These are phyloP conservation scores for Chenopodium formosanum DNA, from an alignment of 148 eudicot genomes.

Conservation along the genomic window DNA sequence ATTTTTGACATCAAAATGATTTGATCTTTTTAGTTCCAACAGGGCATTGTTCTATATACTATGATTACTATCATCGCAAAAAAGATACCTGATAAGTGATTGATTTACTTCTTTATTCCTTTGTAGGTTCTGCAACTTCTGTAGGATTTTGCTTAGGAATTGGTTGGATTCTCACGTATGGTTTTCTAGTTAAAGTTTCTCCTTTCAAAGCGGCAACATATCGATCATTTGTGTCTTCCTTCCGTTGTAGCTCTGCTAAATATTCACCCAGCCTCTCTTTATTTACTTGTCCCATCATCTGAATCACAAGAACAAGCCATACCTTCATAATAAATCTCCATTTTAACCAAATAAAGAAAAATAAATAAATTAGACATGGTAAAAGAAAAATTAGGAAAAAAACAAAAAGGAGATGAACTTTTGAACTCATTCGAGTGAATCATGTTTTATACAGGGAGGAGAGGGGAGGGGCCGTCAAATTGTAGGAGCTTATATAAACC, in stretches of 20 bases:
- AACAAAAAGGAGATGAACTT: too few relatives aligned
- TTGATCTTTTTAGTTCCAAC: neutral
- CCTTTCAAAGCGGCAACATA: slow-evolving; percentile 90
- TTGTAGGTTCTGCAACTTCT: slow-evolving; percentile 21
- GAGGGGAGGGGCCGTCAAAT: neutral
- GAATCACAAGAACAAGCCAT: slow-evolving; percentile 25
- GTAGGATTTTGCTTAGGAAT: slow-evolving; percentile 36
- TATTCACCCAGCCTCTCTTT: slow-evolving; percentile 79
- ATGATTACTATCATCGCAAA: neutral
- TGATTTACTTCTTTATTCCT: slow-evolving; percentile 26
- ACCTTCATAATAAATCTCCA: neutral
- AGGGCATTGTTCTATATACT: neutral
- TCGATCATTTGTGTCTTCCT: slow-evolving; percentile 86
- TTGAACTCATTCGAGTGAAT: neutral
- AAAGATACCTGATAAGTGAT: neutral
- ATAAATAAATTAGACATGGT: neutral
- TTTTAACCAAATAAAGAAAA: too few relatives aligned
- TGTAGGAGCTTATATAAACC: neutral
- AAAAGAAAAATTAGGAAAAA: neutral
- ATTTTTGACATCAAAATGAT: neutral
- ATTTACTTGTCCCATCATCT: slow-evolving; percentile 94
- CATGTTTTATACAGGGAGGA: neutral
- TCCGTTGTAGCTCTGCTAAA: slow-evolving; percentile 87
- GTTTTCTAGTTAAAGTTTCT: slow-evolving; percentile 88
- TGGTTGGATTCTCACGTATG: slow-evolving; percentile 71